phyloP scores from a whole-genome alignment of 352 stramenopile species.

The Globisporangium echinulatum region DNA sequence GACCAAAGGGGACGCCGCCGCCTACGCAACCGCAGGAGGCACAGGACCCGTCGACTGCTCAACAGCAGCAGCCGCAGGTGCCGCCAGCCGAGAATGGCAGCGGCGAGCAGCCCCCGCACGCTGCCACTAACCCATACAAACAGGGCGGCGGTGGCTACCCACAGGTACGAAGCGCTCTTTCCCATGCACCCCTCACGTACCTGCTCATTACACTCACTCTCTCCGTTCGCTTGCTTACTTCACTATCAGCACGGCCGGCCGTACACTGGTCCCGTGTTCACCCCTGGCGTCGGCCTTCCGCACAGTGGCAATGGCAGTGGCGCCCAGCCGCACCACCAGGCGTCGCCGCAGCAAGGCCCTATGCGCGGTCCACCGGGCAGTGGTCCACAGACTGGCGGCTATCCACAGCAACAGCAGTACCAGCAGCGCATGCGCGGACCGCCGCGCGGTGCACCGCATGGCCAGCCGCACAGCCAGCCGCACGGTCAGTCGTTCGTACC shows the following conservation, averaged over 20 bases:
- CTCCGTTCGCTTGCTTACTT: not conserved
- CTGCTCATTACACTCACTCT: not conserved
- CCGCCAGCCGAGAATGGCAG: constrained; percentile 5
- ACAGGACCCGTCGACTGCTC: constrained; percentile 5
- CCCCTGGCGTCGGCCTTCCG: constrained; percentile 12
- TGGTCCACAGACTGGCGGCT: constrained; percentile 3
- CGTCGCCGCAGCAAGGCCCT: constrained; percentile 28
- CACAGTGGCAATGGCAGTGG: constrained; percentile 1
- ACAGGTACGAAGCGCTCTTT: constrained; percentile 3
- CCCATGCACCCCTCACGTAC: not conserved
- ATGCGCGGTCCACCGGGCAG: constrained; percentile 37
- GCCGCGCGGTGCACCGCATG: constrained; percentile 27
- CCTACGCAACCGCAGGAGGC: constrained; percentile 10
- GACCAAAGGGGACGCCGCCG: constrained; percentile 9
- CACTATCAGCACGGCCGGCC: constrained; percentile 20
- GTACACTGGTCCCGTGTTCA: constrained; percentile 45
- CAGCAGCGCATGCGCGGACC: constrained; percentile 29
- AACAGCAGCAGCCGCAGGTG: constrained; percentile 8
- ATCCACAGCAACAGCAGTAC: constrained; percentile 18
- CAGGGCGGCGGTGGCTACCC: constrained; percentile 9
- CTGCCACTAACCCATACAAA: constrained; percentile 11
- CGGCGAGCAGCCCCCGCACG: not conserved
- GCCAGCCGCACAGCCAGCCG: constrained; percentile 35
- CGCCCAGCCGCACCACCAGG: constrained; percentile 12
- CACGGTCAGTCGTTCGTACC: constrained; percentile 37